Evolutionary conservation across 2,329 filamentous ascomycete genomes (phyloP).

Genomic region (Fusarium torreyae): DNA sequence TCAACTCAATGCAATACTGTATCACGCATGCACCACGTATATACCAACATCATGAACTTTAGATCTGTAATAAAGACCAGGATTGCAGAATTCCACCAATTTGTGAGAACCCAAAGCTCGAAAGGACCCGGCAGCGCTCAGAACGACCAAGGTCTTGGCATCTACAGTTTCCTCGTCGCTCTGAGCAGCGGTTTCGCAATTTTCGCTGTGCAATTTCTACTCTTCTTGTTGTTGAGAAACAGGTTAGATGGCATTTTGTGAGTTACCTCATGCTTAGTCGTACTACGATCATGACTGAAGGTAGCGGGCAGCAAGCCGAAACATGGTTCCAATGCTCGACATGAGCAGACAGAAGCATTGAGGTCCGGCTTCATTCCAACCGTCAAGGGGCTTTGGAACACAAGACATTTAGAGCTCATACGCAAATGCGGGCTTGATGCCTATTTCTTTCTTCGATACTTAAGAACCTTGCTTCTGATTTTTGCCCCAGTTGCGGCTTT

Average conservation of each 20-base stretch:
- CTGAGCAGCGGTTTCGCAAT: constrained; percentile 73
- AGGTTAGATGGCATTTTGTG: constrained; percentile 88
- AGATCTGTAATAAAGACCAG: too few relatives aligned
- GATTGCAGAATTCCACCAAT: too few relatives aligned
- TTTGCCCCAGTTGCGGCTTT: constrained; percentile 86
- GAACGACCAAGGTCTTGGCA: constrained; percentile 61
- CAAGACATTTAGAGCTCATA: constrained; percentile 85
- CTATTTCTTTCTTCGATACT: constrained; percentile 96
- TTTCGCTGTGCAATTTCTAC: constrained; percentile 74
- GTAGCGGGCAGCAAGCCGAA: constrained; percentile 76
- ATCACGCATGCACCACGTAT: too few relatives aligned
- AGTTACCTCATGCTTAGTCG: constrained; percentile 50
- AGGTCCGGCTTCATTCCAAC: too few relatives aligned
- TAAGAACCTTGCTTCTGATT: constrained; percentile 83
- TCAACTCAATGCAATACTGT: too few relatives aligned
- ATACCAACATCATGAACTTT: too few relatives aligned
- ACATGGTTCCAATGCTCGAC: constrained; percentile 67
- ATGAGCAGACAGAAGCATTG: constrained; percentile 56
- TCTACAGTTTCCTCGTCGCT: constrained; percentile 72
- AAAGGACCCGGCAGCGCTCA: constrained; percentile 51
- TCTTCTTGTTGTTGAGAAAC: constrained; percentile 84
- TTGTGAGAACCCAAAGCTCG: too few relatives aligned
- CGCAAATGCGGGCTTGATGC: constrained; percentile 96
- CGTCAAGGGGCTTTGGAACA: constrained; percentile 72
- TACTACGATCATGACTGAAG: background rate